A percentile compares a stretch with the other conserved stretches of the same genome.
Conservation (phyloP, 768 basidiomycete genomes). For the Sarcomyxa edulis region DNA sequence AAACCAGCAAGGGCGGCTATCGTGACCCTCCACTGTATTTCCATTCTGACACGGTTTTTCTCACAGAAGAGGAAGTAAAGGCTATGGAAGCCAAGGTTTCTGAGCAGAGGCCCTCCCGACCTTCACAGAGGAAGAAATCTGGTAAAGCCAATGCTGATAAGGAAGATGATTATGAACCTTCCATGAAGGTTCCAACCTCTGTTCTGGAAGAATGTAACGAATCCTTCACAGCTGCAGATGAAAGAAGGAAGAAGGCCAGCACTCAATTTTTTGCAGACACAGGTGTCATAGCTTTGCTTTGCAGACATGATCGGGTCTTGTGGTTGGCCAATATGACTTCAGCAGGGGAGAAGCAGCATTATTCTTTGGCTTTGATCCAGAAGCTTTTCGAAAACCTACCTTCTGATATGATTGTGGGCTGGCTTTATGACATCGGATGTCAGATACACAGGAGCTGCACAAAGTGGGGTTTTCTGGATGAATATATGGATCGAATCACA, state of each 20-base stretch:
- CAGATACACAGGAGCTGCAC: slow-evolving; percentile 16
- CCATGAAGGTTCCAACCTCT: slow-evolving; percentile 9
- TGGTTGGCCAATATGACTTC: slow-evolving; percentile 26
- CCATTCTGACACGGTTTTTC: slow-evolving; percentile 2
- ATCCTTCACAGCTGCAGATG: slow-evolving; percentile 17
- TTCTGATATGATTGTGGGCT: slow-evolving; percentile 7
- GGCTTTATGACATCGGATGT: slow-evolving; percentile 29
- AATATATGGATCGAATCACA: not conserved
- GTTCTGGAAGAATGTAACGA: slow-evolving; percentile 12
- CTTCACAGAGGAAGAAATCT: not conserved
- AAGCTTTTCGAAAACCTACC: slow-evolving; percentile 24
- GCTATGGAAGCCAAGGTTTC: slow-evolving; percentile 8
- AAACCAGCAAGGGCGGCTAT: not conserved
- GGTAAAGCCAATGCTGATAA: not conserved
- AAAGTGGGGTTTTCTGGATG: slow-evolving; percentile 9
- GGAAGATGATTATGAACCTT: slow-evolving; percentile 4
- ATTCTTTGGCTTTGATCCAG: slow-evolving; percentile 22
- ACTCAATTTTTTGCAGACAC: slow-evolving; percentile 19
- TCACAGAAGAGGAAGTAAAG: slow-evolving; percentile 4
- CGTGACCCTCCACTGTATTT: not conserved
- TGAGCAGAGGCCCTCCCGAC: slow-evolving; percentile 2
- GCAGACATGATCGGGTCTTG: slow-evolving; percentile 24
- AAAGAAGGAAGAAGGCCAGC: slow-evolving; percentile 14
- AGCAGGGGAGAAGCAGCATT: slow-evolving; percentile 27
- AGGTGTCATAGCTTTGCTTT: slow-evolving; percentile 27